Evolutionary conservation across 768 basidiomycete species (phyloP).

Genomic region (Tulasnella sp.): DNA sequence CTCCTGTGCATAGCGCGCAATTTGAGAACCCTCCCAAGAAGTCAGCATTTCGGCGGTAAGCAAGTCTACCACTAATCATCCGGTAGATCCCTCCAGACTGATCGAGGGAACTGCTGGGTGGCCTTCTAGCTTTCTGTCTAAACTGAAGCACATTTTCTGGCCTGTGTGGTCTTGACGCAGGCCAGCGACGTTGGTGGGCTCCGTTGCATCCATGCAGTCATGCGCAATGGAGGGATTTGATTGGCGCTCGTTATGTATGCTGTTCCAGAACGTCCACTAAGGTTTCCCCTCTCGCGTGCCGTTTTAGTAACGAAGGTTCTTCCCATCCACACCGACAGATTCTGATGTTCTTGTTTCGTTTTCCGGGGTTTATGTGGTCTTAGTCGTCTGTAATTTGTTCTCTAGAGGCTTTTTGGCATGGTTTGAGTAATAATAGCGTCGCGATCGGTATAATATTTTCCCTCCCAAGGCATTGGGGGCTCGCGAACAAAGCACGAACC

Average conservation of each 20-base stretch:
- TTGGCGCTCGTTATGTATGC: neutral
- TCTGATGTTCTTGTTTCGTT: neutral
- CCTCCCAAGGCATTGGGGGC: too few species aligned
- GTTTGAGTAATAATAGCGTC: too few species aligned
- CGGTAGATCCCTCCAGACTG: neutral
- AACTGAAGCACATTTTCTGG: neutral
- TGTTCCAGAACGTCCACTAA: neutral
- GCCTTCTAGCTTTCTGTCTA: neutral
- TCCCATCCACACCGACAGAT: neutral
- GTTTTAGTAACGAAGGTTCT: neutral
- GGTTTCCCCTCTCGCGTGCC: neutral
- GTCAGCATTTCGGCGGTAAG: neutral
- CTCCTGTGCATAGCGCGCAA: neutral
- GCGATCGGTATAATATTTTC: too few species aligned
- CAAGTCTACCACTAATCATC: neutral
- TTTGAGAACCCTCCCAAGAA: neutral
- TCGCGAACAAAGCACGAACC: too few species aligned
- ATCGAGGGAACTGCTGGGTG: neutral
- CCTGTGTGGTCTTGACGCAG: neutral
- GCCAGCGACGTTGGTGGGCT: neutral
- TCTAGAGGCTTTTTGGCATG: too few species aligned
- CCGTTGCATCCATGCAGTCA: neutral
- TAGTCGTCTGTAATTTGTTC: too few species aligned
- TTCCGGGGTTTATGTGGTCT: too few species aligned
- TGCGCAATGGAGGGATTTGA: neutral